A percentile compares a stretch with the other conserved stretches of the same genome.
Evolutionary conservation across 2,329 filamentous ascomycete genomes (phyloP).

Genomic region (Grosmannia serpens): DNA sequence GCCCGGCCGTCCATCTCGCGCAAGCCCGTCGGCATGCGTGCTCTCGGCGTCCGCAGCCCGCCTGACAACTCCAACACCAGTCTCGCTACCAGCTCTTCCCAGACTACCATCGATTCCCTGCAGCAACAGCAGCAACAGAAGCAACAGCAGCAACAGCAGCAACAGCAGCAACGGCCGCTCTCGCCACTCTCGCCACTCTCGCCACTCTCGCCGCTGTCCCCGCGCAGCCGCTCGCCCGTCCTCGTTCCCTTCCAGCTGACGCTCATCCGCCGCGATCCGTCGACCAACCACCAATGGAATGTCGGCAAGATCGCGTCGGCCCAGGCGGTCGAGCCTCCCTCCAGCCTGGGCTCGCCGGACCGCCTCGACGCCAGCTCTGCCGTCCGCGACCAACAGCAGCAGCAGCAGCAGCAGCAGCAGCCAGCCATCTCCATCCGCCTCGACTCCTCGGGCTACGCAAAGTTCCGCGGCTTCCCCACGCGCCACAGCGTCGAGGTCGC

Average conservation of each 20-base stretch:
- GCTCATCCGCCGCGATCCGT: slow-evolving; percentile 62
- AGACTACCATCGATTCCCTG: no score
- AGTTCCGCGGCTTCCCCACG: slow-evolving; percentile 39
- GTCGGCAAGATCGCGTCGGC: slow-evolving; percentile 53
- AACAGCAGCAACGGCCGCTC: no score
- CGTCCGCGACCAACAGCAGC: not conserved
- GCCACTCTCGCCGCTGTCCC: slow-evolving; percentile 23
- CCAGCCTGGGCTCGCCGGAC: not conserved
- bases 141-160: no score
- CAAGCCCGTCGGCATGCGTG: slow-evolving; percentile 4
- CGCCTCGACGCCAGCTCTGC: not conserved
- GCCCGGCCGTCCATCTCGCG: slow-evolving; percentile 1
- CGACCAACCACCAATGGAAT: slow-evolving; percentile 62
- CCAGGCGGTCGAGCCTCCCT: slow-evolving; percentile 19
- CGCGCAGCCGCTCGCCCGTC: slow-evolving; percentile 16
- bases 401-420: slow-evolving; percentile 10
- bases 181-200: not conserved
- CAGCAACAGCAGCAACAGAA: no score
- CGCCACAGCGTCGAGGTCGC: slow-evolving; percentile 9
- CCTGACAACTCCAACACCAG: not conserved
- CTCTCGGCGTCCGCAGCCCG: not conserved
- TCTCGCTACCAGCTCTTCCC: not conserved
- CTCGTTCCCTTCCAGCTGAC: slow-evolving; percentile 42
- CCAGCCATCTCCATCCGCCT: slow-evolving; percentile 38
- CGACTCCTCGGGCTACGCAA: slow-evolving; percentile 45